Evolutionary conservation across 2,329 filamentous ascomycete genomes (phyloP), one percentile per base, ranked within the genome.

Genomic region (Cladosporium sphaerospermum): DNA sequence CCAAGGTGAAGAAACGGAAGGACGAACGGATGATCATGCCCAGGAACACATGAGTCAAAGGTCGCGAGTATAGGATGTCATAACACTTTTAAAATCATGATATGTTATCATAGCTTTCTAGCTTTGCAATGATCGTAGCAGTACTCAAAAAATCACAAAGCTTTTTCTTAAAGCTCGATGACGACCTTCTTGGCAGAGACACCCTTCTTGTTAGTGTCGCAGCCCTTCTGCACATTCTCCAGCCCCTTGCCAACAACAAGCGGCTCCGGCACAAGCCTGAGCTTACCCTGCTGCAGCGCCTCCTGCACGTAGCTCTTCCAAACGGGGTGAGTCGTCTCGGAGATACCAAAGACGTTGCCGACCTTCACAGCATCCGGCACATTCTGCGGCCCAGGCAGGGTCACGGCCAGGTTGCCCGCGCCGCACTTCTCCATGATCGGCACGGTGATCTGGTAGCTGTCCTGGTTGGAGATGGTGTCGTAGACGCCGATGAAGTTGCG

Each of bases 401-500:
- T 54, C 1, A 59, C 52, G 32, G 64, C 55, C 16, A 59, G 52
- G 9, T 54, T 52, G 16, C 59, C 59, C 9, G 61, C 62, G 14
- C 64, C 62, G 7, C 63, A 52, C 58, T 68, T 62, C 54, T 67
- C 62, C 2, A 62, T 39, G 40, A 68, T 60, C 1, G 51, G 37
- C 16, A 56, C 23, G 28, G 57, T 57, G 53, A 58, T 46, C 45
- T 62, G 59, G 56, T 56, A 60, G 19, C 61, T 61, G 3, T 60
- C 61, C 13, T 39, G 47, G 16, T 47, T 52, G 8, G 65, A 61
- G 52, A 68, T 65, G 37, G 65, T 58, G 54, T 76, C 74, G 54
- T 69, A 74, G n/a, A 72, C 62, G 28, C 74, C 74, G 6, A 61
- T 62, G 46, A 73, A 75, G 10, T 72, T 68, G 2, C 68, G 70